Base-by-base conservation (phyloP, 208 protist genomes). In the Trypanosoma grayi region DNA sequence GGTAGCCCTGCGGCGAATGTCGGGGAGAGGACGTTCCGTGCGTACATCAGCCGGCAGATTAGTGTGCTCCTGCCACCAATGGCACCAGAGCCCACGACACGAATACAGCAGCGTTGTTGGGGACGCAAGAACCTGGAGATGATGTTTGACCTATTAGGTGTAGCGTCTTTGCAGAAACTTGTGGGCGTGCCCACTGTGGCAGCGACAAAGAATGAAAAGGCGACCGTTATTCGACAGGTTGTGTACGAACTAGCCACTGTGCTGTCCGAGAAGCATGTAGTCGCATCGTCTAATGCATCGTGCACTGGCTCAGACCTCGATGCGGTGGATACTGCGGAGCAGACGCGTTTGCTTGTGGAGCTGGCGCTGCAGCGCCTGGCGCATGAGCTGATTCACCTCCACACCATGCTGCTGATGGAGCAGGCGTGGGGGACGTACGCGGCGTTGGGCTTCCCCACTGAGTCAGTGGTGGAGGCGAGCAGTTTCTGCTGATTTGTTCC, bases 21-120 rank as follows among this genome's bases (percentile, higher is more conserved):
- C 34, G 70, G 70, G 30, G 70, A 75, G 40, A 53, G 70, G 14
- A 70, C 58, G 3, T 75, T 75, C 53, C 70, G 70, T 36, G 70
- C 53, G 16, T 70, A 62, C 22, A 60, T 75, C 43, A 68, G 60
- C 33, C 33, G 41, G 33, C 62, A 61, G 31, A 62, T 66, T 13
- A 75, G 53, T 18, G 33, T 63, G 7, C 28, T 64, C 10, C 20
- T 70, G 8, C 63, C 63, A 24, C 70, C 70, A 30, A 68, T 75
- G 70, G 59, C 54, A 33, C 62, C 70, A 31, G 62, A 75, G 56
- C 43, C 62, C 11, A 67, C 61, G 9, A 69, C 70, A 34, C 61
- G 70, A 9, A 36, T 68, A 40, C 60, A 70, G 22, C 70, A 75
- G 43, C 61, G 64, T 41, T 70, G 58, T 33, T 75, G 70, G 70